A percentile compares a stretch with the other conserved stretches of the same genome.
These are phyloP conservation scores for Diaporthe ampelina DNA, from an alignment of 2,329 filamentous ascomycete genomes.

Conservation along the genomic window DNA sequence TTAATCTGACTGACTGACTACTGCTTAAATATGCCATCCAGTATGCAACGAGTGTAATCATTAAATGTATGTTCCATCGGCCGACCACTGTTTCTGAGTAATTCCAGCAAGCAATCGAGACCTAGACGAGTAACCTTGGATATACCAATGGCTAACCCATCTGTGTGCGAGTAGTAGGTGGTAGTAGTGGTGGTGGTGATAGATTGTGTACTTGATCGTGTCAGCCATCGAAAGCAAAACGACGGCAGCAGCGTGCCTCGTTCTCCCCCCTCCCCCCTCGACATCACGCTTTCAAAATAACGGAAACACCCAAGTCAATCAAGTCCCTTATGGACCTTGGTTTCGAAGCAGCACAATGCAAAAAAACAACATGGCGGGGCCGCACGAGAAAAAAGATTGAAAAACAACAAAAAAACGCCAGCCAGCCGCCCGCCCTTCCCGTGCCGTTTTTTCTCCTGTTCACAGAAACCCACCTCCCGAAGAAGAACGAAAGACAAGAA, in stretches of 20 bases:
- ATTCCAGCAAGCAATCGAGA: background rate
- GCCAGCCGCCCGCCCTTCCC: background rate
- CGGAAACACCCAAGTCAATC: background rate
- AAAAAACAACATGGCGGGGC: background rate
- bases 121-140: background rate
- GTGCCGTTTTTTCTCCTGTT: constrained; percentile 16
- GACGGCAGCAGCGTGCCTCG: background rate
- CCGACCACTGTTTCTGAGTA: background rate
- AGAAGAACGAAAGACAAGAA: too few relatives aligned
- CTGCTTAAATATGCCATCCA: too few relatives aligned
- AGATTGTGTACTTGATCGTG: constrained; percentile 15
- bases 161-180: background rate
- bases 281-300: background rate
- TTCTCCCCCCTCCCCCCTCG: background rate
- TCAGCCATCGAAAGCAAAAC: background rate
- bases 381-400: background rate
- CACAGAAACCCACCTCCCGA: background rate
- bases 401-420: constrained; percentile 14
- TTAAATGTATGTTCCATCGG: too few relatives aligned
- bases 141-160: background rate
- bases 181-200: background rate
- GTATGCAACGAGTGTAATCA: too few relatives aligned
- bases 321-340: background rate
- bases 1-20: too few relatives aligned
- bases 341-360: background rate